A percentile compares a stretch with the other conserved stretches of the same genome.
These are phyloP conservation scores for Fraxinus baroniana DNA, from an alignment of 305 asterid genomes.

Conservation along the genomic window DNA sequence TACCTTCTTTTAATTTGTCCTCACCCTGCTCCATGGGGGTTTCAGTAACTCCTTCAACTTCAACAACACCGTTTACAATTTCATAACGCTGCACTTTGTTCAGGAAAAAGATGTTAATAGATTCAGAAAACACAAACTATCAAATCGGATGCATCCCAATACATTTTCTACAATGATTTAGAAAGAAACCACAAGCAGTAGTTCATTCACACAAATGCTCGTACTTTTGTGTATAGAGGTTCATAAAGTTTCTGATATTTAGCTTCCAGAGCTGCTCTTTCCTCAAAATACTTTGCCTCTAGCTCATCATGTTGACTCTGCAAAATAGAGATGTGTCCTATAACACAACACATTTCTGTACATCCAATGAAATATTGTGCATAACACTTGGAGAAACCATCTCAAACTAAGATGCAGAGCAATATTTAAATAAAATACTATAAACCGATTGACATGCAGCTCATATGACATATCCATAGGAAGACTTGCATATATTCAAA, in stretches of 20 bases:
- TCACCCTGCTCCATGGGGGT: slow-evolving; percentile 26
- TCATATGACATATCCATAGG: too few relatives aligned
- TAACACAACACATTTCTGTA: background rate
- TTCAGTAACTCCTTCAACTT: slow-evolving; percentile 44
- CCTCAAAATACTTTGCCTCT: slow-evolving; percentile 62
- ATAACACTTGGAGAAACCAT: background rate
- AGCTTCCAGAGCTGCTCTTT: slow-evolving; percentile 75
- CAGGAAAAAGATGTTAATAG: background rate
- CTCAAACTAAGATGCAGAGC: background rate
- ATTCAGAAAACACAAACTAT: slow-evolving; percentile 10
- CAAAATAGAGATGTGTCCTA: slow-evolving; percentile 8
- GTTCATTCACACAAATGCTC: background rate
- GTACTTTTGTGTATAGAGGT: slow-evolving; percentile 61
- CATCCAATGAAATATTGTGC: background rate
- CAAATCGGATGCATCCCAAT: background rate
- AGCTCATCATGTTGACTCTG: slow-evolving; percentile 72
- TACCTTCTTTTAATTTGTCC: slow-evolving; percentile 50
- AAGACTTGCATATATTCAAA: too few relatives aligned
- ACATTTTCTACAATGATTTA: background rate
- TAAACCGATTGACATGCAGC: too few relatives aligned
- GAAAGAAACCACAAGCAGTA: slow-evolving; percentile 3
- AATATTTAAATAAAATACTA: background rate
- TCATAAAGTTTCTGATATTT: slow-evolving; percentile 70
- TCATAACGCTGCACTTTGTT: slow-evolving; percentile 56
- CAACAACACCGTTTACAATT: slow-evolving; percentile 69